Conservation (phyloP, 1,284 basidiomycete species). For the Ganoderma meredithae region DNA sequence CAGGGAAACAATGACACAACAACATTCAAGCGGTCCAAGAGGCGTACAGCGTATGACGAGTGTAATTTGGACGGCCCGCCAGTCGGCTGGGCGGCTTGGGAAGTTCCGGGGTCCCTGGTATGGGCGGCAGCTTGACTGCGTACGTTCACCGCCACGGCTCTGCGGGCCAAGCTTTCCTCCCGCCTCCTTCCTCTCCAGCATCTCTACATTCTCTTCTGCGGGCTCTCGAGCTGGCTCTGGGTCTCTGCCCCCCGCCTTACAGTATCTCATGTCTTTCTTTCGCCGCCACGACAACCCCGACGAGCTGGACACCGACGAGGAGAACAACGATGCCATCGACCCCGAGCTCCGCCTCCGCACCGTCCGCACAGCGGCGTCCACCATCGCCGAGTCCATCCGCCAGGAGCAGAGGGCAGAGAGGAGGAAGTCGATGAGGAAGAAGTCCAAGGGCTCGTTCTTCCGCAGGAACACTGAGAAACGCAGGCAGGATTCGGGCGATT, state of each 20-base stretch:
- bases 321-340: conserved; percentile 74
- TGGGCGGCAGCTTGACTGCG: conserved; percentile 1
- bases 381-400: conserved; percentile 85
- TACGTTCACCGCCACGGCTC: conserved; percentile 19
- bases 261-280: conserved; percentile 38
- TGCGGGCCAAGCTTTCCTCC: conserved; percentile 14
- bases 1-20: not conserved
- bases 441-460: conserved; percentile 62
- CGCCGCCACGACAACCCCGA: conserved; percentile 41
- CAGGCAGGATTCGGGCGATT: conserved; percentile 44
- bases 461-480: conserved; percentile 58
- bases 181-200: conserved; percentile 19
- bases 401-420: conserved; percentile 78
- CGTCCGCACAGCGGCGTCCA: conserved; percentile 87
- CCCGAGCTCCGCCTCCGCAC: conserved; percentile 87
- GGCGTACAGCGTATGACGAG: not conserved
- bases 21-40: not conserved
- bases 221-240: conserved; percentile 40
- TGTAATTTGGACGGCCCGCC: not conserved
- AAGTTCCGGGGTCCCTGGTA: conserved; percentile 26
- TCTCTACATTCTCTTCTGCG: conserved; percentile 22
- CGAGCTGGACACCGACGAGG: conserved; percentile 60
- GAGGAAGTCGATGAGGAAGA: conserved; percentile 63
- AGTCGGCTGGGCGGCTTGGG: not conserved
- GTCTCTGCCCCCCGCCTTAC: conserved; percentile 21